Base-by-base conservation (phyloP, 140 eudicot genomes). In the Bidens hawaiensis region DNA sequence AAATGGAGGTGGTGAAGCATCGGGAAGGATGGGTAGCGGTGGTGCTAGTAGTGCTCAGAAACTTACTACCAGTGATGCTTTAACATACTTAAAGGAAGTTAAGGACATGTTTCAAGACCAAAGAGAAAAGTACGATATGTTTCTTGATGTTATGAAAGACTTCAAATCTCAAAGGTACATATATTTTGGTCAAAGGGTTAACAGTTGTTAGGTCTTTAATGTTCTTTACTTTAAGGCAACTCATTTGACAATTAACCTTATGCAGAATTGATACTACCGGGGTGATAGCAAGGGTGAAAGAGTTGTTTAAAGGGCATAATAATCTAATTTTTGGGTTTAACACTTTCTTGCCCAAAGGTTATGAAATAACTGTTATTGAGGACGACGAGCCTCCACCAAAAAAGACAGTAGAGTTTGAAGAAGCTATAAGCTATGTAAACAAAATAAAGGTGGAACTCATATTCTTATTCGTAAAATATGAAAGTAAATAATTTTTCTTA, bases 261-360 rank as follows among this genome's bases (percentile, higher is more conserved):
- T 65, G 76, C 86, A 89, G 97, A 67, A 78, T 89, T 70, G 97
- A 89, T 64, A 89, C 97, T 1, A 41, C 86, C 1, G 97, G 97
- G 28, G 97, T 89, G 57, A 89, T 89, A 51, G 97, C 76, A 40
- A 78, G 95, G 76, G 97, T 89, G 46, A 89, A 89, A 73, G 90
- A 83, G 36, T 66, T 89, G 63, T 89, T 89, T 57, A 89, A 76
- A 78, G 97, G 97, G 40, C 97, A 89, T 30, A 85, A 83, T 55
- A 81, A 83, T 68, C 67, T 89, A 8, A 89, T 89, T 7, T 81
- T 79, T 62, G 97, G 97, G 33, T 89, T 89, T 31, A 89, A 89
- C 70, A 89, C 95, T 60, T 89, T 89, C 81, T 82, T 89, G 74
- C 97, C 97, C 23, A 89, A 85, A 73, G 97, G 98, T n/a, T 91